Conservation (phyloP, 2,329 filamentous ascomycete species). For the Chaetoscypha palmicola region DNA sequence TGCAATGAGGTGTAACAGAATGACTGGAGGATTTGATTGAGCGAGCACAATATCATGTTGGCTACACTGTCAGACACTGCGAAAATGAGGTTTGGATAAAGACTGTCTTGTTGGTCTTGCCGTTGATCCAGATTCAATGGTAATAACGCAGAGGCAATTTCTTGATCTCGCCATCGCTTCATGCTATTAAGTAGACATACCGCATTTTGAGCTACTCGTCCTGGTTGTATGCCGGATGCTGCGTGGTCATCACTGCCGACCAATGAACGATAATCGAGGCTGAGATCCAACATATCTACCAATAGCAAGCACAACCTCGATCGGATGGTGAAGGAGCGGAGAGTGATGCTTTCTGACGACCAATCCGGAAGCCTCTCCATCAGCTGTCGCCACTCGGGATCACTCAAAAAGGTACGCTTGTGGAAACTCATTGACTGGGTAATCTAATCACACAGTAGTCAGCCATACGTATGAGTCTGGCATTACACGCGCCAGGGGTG, state of each 20-base stretch:
- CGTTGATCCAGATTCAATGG: neutral
- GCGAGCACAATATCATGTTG: constrained; percentile 1
- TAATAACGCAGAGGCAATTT: neutral
- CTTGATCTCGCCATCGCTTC: neutral
- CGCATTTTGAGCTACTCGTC: neutral
- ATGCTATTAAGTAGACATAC: neutral
- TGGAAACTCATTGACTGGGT: constrained; percentile 1
- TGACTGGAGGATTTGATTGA: constrained; percentile 2
- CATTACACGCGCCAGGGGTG: too few relatives aligned
- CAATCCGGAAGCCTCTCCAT: neutral
- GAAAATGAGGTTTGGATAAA: constrained; percentile 2
- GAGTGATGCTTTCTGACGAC: neutral
- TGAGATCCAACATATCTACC: neutral
- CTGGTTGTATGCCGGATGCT: neutral
- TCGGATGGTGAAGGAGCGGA: neutral
- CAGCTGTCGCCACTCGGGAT: constrained; percentile 3
- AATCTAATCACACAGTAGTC: neutral
- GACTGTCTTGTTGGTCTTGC: neutral
- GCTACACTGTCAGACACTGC: constrained; percentile 2
- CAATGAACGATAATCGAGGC: neutral
- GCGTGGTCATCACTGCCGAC: neutral
- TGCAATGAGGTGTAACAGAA: neutral
- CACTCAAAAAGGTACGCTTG: constrained; percentile 1
- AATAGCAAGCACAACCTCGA: neutral
- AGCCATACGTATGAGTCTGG: too few relatives aligned